Evolutionary conservation across 2,329 filamentous ascomycete genomes (phyloP), one percentile per base, ranked within the genome.

Genomic region (Neoarthrinium moseri): DNA sequence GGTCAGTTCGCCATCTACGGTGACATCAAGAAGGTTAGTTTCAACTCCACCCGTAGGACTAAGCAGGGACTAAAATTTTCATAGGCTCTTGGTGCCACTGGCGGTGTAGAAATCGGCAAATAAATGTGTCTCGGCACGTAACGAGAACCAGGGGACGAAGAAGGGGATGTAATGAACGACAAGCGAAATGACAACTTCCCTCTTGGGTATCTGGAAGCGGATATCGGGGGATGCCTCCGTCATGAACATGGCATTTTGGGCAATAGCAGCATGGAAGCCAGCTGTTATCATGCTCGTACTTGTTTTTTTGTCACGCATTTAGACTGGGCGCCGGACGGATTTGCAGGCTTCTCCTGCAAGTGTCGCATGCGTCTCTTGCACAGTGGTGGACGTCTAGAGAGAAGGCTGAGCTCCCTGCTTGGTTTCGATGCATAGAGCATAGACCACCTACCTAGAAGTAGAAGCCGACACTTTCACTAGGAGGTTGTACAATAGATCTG

Each of bases 1-100:
- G 81, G 81, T 65, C 85, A 88, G 69, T 88, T 88, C 70, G 84
- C 84, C 64, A 88, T 88, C 70, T 88, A 87, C 66, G 83, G 81
- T 68, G 72, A 79, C 59, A 74, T 78, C 63, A 80, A 80, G 73
- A 51, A 52, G 50, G 30, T 24, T 15, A 23, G 34, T 8, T n/a
- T 29, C 8, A 29, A 7, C 8, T 29, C 26, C 26, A 13, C 27
- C 15, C 10, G 39, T n/a, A 8, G 49, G 56, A 46, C 49, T 54
- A 27, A 56, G 57, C 50, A 73, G 76, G 62, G n/a, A n/a, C n/a
- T n/a, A n/a, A n/a, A n/a, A n/a, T n/a, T n/a, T n/a, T n/a, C n/a
- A n/a, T n/a, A n/a, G n/a, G 62, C 73, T 12, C 63, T 82, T 12
- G 78, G 79, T 55, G 83, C 81, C 43, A 77, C 74, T 26, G 80